phyloP scores from a whole-genome alignment of 352 stramenopile species.

The Aphanomyces cochlioides region DNA sequence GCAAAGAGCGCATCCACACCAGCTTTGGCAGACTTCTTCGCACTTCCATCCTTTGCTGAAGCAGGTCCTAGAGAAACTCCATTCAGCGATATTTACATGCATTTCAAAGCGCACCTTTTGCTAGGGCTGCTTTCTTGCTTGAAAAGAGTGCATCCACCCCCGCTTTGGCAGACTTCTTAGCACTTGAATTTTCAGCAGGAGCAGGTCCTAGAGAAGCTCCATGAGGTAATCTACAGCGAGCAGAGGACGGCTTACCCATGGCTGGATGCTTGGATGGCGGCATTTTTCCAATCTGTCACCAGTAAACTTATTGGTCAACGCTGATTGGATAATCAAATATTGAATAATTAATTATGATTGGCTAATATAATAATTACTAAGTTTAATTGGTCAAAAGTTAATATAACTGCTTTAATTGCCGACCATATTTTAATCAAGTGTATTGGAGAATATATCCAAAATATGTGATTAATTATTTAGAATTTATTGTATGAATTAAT shows the following conservation, averaged over 20 bases:
- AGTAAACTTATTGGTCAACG: too few relatives aligned
- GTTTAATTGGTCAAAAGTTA: not conserved
- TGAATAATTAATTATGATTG: not conserved
- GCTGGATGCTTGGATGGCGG: too few relatives aligned
- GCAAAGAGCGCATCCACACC: constrained; percentile 4
- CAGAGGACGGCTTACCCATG: too few relatives aligned
- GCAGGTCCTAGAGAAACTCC: too few relatives aligned
- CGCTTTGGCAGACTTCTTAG: not conserved
- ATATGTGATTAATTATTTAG: not conserved
- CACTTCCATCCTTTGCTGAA: not conserved
- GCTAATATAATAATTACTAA: not conserved
- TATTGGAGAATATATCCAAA: not conserved
- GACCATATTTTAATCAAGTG: too few relatives aligned
- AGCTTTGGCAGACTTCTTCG: constrained; percentile 2
- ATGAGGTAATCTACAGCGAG: too few relatives aligned
- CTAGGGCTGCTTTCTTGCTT: not conserved
- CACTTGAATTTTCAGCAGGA: not conserved
- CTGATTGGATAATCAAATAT: constrained; percentile 5
- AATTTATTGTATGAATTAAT: not conserved
- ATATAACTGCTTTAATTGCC: not conserved
- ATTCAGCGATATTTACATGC: too few relatives aligned
- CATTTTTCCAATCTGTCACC: too few relatives aligned
- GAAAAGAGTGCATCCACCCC: constrained; percentile 6
- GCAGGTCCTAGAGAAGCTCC: too few relatives aligned
- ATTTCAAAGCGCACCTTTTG: constrained; percentile 3